Base-by-base conservation (phyloP, 805 yeast genomes). In the Yarrowia sp. region DNA sequence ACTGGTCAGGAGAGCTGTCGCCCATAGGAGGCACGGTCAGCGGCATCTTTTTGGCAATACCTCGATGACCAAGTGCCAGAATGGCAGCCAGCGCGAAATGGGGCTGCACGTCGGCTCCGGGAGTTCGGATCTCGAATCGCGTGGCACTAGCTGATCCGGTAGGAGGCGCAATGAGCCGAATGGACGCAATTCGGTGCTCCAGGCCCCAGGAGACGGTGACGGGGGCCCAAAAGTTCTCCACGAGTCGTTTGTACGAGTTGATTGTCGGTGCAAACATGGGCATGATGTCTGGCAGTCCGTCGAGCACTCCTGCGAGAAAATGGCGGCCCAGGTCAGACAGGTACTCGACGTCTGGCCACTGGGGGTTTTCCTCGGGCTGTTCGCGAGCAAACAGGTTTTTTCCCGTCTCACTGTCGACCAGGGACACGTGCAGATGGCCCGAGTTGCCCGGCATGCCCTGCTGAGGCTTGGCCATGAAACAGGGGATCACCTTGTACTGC, bases 221-320 rank as follows among this genome's bases (percentile, higher is more conserved):
- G 6, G 79, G 79, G n/a, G 79, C 79, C 78, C 78, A 76, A 63
- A 73, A 76, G 69, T 72, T 68, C 66, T 76, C 78, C 55, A 75
- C 78, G 13, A 76, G 72, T 2, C 79, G 72, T 67, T 76, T 76
- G 70, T 76, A 76, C 10, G 79, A 76, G 70, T 76, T 76, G 69
- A 76, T 71, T 19, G 74, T 76, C 2, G 79, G 79, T 2, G 79
- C 79, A 55, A 76, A 69, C 64, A 76, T 65, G 34, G 78, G 77
- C 79, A 76, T 76, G n/a, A 76, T 71, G 67, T 76, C 76, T 9
- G 71, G 68, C 50, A 76, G 69, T 1, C 77, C 79, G 5, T 65
- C 76, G 10, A 76, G 72, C 15, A 76, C 71, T 5, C 79, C 79
- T n/a, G 78, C 79, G 43, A 76, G 68, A 50, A 76, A 76, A 20